Base-by-base conservation (phyloP, 2,329 filamentous ascomycete genomes). In the Tolypocladium ophioglossoides region DNA sequence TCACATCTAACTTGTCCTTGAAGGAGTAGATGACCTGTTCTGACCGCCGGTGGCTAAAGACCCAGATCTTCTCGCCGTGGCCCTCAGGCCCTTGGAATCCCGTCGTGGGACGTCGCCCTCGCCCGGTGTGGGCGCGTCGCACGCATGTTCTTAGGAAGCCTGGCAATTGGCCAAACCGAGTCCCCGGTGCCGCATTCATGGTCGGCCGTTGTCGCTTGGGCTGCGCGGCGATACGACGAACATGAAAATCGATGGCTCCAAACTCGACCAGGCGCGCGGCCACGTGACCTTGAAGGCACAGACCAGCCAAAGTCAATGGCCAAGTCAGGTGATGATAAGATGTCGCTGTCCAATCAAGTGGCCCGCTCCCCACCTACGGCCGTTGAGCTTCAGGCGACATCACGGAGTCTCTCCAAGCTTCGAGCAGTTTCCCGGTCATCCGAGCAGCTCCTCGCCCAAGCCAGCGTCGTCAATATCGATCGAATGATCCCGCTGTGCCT, bases 31-130 rank as follows among this genome's bases (percentile, higher is more conserved):
- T 70, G 50, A 79, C 72, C 64, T 79, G 71, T 49, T 79, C 72
- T 18, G 73, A 69, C 53, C 72, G 63, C 53, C 79, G 68, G 66
- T 83, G 74, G 61, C 70, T 68, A 63, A 76, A 80, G 52, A 83
- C 67, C 74, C 74, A 84, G 63, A 84, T 79, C 63, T 76, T 73
- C 70, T 83, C 78, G 63, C 79, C 80, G 56, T 80, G 78, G 56
- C 71, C 72, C 41, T 70, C 63, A 20, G 69, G 64, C 11, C 56
- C 59, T 39, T 63, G 55, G 34, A 62, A 66, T n/a, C 59, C 63
- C 34, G 58, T 61, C 38, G 57, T 56, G n/a, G 59, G 52, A 38
- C 57, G 55, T 55, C 61, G 61, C 46, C 59, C 55, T 52, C 59
- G 57, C 30, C 57, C 57, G 16, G 61, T 62, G 52, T 68, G 64